A percentile compares a stretch with the other conserved stretches of the same genome.
phyloP scores from a whole-genome alignment of 2,329 filamentous ascomycete genomes.

The Coniochaeta sp. region DNA sequence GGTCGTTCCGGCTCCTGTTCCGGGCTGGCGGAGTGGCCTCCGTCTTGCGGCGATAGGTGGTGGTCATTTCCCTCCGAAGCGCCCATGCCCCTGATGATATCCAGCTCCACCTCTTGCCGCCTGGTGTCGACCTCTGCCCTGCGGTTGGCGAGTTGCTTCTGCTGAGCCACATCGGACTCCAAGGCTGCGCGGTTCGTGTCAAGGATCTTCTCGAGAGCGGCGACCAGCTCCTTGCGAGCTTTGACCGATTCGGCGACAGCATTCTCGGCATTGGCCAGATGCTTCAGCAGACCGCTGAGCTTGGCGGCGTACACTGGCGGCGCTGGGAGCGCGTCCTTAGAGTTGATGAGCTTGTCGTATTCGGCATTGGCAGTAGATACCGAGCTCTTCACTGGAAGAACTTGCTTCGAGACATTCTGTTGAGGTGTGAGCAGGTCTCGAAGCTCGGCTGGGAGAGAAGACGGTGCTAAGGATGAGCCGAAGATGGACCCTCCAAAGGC shows the following conservation, averaged over 20 bases:
- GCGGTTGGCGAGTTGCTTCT: slow-evolving; percentile 56
- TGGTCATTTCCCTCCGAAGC: slow-evolving; percentile 39
- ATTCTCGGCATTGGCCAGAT: slow-evolving; percentile 77
- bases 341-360: slow-evolving; percentile 75
- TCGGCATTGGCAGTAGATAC: slow-evolving; percentile 69
- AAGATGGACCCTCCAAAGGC: slow-evolving; percentile 61
- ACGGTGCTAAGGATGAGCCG: slow-evolving; percentile 42
- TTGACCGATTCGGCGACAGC: slow-evolving; percentile 87
- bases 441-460: slow-evolving; percentile 65
- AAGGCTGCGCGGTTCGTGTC: slow-evolving; percentile 65
- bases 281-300: slow-evolving; percentile 82
- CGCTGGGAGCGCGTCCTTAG: slow-evolving; percentile 52
- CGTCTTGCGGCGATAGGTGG: slow-evolving; percentile 22
- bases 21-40: slow-evolving; percentile 32
- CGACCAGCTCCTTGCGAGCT: slow-evolving; percentile 69
- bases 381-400: slow-evolving; percentile 58
- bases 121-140: slow-evolving; percentile 69
- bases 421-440: slow-evolving; percentile 67
- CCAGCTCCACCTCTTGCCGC: slow-evolving; percentile 83
- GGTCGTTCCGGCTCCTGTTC: slow-evolving; percentile 60
- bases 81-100: slow-evolving; percentile 73
- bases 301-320: slow-evolving; percentile 88
- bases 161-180: slow-evolving; percentile 58
- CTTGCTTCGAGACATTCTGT: slow-evolving; percentile 65
- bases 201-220: slow-evolving; percentile 75